Evolutionary conservation across 495 filamentous ascomycete genomes (phyloP).

Genomic region (Aspergillus ostianus): DNA sequence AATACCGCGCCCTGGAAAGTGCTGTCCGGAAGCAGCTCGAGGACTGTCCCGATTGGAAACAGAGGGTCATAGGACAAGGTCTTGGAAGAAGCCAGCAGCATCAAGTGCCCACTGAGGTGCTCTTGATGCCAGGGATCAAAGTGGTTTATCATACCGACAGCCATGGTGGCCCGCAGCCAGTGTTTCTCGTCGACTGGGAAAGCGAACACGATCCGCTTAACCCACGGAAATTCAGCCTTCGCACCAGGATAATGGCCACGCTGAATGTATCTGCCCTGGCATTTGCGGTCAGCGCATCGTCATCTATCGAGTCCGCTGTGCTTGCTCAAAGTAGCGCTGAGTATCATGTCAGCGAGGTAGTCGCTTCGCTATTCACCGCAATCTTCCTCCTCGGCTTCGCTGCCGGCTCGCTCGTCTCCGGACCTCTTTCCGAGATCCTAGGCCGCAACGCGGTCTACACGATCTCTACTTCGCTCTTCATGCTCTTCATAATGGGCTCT

Average conservation of each 20-base stretch:
- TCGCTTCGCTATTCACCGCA: constrained; percentile 45
- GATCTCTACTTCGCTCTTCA: constrained; percentile 43
- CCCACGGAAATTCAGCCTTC: constrained; percentile 54
- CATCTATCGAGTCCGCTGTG: constrained; percentile 49
- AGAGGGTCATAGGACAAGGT: too few relatives aligned
- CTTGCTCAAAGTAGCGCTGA: constrained; percentile 41
- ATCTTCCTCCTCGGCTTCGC: constrained; percentile 64
- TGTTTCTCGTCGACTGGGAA: constrained; percentile 53
- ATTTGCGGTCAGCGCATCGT: constrained; percentile 51
- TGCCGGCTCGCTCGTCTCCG: constrained; percentile 46
- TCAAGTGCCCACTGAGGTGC: too few relatives aligned
- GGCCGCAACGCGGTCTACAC: constrained; percentile 58
- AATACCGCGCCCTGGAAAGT: too few relatives aligned
- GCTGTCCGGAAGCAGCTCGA: too few relatives aligned
- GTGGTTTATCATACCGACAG: too few relatives aligned
- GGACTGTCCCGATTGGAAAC: too few relatives aligned
- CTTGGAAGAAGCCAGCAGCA: too few relatives aligned
- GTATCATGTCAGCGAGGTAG: constrained; percentile 52
- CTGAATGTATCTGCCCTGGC: constrained; percentile 52
- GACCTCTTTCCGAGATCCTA: constrained; percentile 57
- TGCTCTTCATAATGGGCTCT: constrained; percentile 51
- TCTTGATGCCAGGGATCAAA: too few relatives aligned
- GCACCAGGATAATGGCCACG: constrained; percentile 40
- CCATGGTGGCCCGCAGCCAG: too few relatives aligned
- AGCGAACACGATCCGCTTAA: constrained; percentile 51